Evolutionary conservation across 1,284 basidiomycete species (phyloP).

Genomic region (Calocybe gambosa): DNA sequence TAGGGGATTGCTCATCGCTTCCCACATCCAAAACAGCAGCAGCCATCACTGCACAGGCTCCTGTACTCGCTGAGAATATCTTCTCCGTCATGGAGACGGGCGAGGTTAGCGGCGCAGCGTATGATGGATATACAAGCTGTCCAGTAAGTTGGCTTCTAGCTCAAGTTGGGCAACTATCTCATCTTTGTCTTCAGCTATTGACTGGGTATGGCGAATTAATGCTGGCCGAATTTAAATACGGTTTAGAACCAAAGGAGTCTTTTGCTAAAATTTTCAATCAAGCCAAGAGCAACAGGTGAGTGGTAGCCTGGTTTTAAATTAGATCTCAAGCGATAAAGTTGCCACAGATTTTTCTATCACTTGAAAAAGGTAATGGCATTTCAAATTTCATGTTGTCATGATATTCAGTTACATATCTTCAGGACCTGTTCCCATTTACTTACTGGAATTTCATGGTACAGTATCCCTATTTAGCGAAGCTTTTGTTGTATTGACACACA

Average conservation of each 20-base stretch:
- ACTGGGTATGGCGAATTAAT: slow-evolving; percentile 85
- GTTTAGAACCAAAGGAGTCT: slow-evolving; percentile 79
- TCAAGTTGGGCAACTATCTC: slow-evolving; percentile 16
- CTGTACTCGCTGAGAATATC: slow-evolving; percentile 90
- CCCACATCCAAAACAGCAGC: slow-evolving; percentile 97
- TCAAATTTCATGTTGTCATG: neutral
- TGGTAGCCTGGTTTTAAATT: neutral
- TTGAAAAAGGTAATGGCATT: slow-evolving; percentile 72
- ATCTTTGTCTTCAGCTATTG: slow-evolving; percentile 45
- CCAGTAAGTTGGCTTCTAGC: slow-evolving; percentile 45
- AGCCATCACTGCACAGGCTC: slow-evolving; percentile 87
- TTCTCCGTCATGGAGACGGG: slow-evolving; percentile 71
- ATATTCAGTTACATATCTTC: slow-evolving; percentile 10
- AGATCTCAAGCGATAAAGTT: slow-evolving; percentile 4
- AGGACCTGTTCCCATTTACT: slow-evolving; percentile 82
- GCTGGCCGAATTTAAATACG: slow-evolving; percentile 90
- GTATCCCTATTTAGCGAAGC: neutral
- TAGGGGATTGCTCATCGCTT: slow-evolving; percentile 88
- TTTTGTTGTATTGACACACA: slow-evolving; percentile 3
- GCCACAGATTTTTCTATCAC: slow-evolving; percentile 73
- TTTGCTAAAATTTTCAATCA: slow-evolving; percentile 73
- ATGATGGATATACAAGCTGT: slow-evolving; percentile 84
- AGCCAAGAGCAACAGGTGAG: slow-evolving; percentile 54
- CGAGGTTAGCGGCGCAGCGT: slow-evolving; percentile 57
- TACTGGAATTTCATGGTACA: slow-evolving; percentile 84